Base-by-base conservation (phyloP, 108 stramenopile species). In the Nannochloropsis gaditana region DNA sequence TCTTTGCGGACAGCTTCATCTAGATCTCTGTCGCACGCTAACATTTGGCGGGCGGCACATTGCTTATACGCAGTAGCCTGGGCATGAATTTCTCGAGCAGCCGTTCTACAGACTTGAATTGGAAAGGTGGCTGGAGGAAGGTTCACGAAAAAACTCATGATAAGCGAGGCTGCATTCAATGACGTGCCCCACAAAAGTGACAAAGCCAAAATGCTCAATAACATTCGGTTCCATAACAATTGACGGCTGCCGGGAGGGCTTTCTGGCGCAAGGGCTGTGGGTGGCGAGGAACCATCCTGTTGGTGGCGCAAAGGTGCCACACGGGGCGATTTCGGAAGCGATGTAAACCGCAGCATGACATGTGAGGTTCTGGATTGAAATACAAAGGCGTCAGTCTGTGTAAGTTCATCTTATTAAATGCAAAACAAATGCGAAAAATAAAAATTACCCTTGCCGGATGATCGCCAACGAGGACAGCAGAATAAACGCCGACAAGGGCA, bases 31-130 rank as follows among this genome's bases (percentile, higher is more conserved):
- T 73, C 59, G 59, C 59, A 73, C 15, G 59, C n/a, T n/a, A n/a
- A 15, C 59, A 73, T 73, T 73, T 73, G 59, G 19, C 59, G 59
- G 59, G 59, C 59, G 19, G 59, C 59, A 73, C 59, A 73, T 73
- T 73, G 59, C 59, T 73, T 6, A n/a, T 73, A 73, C 19, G 59
- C 15, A 15, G 59, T 73, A 2, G 59, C 59, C n/a, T 73, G 59
- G 0, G 8, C 59, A 15, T 73, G 59, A 73, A 73, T 73, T 73
- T 73, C 6, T 15, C 59, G 59, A 15, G 59, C 59, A 15, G 59
- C 59, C 3, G 59, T 73, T n/a, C 59, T 15, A 73, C 59, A 73
- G 59, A 73, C 59, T 15, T 73, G 59, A n/a, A 73, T 73, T 3
- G 59, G 59, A 73, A 73, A 73, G 4, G n/a, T n/a, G 59, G 59